Conservation (phyloP, 2,329 filamentous ascomycete species). For the Coniochaeta sp. region DNA sequence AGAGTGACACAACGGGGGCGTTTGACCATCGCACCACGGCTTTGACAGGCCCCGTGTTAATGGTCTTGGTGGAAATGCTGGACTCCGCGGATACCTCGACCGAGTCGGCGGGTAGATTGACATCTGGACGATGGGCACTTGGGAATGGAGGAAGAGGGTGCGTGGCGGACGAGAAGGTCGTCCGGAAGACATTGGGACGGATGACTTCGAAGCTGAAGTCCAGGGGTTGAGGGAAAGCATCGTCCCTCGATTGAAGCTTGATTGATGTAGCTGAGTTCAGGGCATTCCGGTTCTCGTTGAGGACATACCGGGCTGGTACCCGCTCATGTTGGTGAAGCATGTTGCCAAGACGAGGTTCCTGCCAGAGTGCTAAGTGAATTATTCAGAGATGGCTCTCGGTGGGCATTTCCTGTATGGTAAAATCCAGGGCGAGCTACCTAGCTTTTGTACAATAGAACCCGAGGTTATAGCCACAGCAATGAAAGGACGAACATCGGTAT, state of each 20-base stretch:
- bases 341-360: slow-evolving; percentile 7
- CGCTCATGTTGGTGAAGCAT: slow-evolving; percentile 16
- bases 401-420: no score
- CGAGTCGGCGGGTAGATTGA: slow-evolving; percentile 24
- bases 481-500: neutral
- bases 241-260: slow-evolving; percentile 32
- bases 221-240: slow-evolving; percentile 29
- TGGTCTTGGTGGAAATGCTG: slow-evolving; percentile 27
- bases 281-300: slow-evolving; percentile 5
- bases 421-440: no score
- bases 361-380: neutral
- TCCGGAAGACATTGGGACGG: slow-evolving; percentile 57
- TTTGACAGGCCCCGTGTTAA: slow-evolving; percentile 39
- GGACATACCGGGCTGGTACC: slow-evolving; percentile 18
- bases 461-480: no score
- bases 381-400: no score
- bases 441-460: neutral
- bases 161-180: slow-evolving; percentile 54
- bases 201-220: slow-evolving; percentile 58
- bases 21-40: slow-evolving; percentile 53
- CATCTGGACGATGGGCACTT: slow-evolving; percentile 41
- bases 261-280: slow-evolving; percentile 19
- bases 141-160: slow-evolving; percentile 62
- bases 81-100: slow-evolving; percentile 22
- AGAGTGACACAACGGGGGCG: slow-evolving; percentile 51